phyloP scores from a whole-genome alignment of 805 yeast species.

The Yueomyces sp. region DNA sequence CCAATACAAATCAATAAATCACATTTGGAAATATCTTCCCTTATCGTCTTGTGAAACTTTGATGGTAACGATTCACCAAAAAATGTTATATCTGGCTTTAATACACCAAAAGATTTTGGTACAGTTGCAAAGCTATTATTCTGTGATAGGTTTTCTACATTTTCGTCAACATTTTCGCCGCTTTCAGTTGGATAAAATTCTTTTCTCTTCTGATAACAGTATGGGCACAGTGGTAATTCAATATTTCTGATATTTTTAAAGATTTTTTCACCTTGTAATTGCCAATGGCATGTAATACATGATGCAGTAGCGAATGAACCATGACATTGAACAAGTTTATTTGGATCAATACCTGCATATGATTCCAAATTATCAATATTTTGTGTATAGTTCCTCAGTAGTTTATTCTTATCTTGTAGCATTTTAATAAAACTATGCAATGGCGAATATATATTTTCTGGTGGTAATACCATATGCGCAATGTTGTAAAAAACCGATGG shows the following conservation, averaged over 20 bases:
- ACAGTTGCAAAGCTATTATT: not conserved
- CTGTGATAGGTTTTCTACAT: not conserved
- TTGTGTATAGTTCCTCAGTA: slow-evolving; percentile 78
- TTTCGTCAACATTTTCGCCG: slow-evolving; percentile 2
- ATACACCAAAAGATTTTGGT: slow-evolving; percentile 57
- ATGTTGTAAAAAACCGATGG: slow-evolving; percentile 77
- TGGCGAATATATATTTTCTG: slow-evolving; percentile 52
- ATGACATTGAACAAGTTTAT: slow-evolving; percentile 75
- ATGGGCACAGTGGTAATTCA: slow-evolving; percentile 61
- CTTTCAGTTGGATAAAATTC: slow-evolving; percentile 15
- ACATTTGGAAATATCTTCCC: slow-evolving; percentile 50
- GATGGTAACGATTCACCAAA: slow-evolving; percentile 78
- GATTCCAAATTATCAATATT: slow-evolving; percentile 80
- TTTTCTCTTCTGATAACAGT: slow-evolving; percentile 37
- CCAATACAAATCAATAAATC: slow-evolving; percentile 79
- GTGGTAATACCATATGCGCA: slow-evolving; percentile 76
- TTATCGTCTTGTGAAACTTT: slow-evolving; percentile 45
- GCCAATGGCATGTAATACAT: slow-evolving; percentile 61
- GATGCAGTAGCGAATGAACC: slow-evolving; percentile 86
- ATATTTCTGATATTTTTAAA: slow-evolving; percentile 44
- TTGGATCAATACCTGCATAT: slow-evolving; percentile 58
- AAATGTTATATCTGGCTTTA: slow-evolving; percentile 88
- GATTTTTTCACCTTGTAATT: slow-evolving; percentile 52
- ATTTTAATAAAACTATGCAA: slow-evolving; percentile 68
- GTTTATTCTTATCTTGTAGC: slow-evolving; percentile 61